Conservation (phyloP, 2,329 filamentous ascomycete genomes). For the Epichloe amarillans region DNA sequence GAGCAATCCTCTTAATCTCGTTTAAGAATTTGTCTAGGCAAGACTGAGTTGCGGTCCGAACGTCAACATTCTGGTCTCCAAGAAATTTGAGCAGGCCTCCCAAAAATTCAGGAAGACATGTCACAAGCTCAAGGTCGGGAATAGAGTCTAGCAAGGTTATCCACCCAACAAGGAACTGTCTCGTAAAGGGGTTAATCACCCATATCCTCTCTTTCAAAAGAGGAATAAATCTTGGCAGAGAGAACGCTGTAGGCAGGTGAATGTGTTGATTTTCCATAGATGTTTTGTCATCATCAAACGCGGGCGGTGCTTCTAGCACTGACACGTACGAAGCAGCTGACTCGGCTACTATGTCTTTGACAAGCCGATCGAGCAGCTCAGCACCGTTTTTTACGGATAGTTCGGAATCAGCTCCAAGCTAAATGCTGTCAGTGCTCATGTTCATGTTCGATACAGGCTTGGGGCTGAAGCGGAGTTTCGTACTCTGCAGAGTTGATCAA, state of each 20-base stretch:
- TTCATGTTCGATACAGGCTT: neutral
- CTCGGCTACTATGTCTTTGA: constrained; percentile 94
- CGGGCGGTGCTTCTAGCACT: constrained; percentile 52
- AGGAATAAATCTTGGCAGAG: constrained; percentile 79
- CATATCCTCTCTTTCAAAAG: constrained; percentile 87
- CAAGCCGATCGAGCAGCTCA: constrained; percentile 81
- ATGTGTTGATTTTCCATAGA: constrained; percentile 31
- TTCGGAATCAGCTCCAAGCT: constrained; percentile 93
- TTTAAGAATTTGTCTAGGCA: constrained; percentile 80
- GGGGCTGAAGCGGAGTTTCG: constrained; percentile 2
- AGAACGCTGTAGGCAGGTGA: constrained; percentile 73
- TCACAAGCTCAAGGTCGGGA: constrained; percentile 87
- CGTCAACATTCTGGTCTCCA: constrained; percentile 80
- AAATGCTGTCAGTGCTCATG: constrained; percentile 4
- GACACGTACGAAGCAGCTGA: constrained; percentile 92
- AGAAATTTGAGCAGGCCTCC: constrained; percentile 83
- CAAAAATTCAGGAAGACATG: constrained; percentile 83
- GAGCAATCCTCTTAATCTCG: constrained; percentile 89
- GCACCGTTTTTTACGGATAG: constrained; percentile 96
- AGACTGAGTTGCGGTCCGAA: constrained; percentile 84
- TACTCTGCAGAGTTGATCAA: constrained; percentile 94
- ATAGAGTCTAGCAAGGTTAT: constrained; percentile 91
- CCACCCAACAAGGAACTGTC: constrained; percentile 93
- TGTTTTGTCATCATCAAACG: constrained; percentile 29
- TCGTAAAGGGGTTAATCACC: constrained; percentile 86